Evolutionary conservation across 1,139 yeast genomes (phyloP), one percentile per base, ranked within the genome.

Genomic region (Pneumocystis carinii): DNA sequence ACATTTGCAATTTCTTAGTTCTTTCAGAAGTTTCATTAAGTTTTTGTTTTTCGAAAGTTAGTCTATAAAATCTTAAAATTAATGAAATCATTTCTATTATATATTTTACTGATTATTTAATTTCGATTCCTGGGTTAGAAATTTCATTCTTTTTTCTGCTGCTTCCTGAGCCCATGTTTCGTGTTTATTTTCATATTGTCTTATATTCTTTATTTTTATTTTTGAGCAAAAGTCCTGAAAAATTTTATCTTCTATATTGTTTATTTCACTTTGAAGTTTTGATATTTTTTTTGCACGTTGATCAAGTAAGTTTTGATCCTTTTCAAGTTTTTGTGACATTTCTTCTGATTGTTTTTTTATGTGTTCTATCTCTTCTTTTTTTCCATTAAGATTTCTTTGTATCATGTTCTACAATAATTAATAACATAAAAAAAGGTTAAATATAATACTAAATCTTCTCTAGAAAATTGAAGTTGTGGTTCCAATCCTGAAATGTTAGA

Each of bases 151-250:
- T 71, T 86, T 90, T 68, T 82, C 83, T 0, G 86, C 79, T 64
- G 84, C 80, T 58, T 79, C 78, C 70, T 89, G 80, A 65, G 82
- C 71, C 14, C 82, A 75, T 2, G 83, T 76, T 12, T 92, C 90
- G 65, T 86, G 88, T 35, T 81, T 76, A 60, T 75, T 76, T 71
- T 87, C 95, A 70, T 85, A 87, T 61, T 84, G 88, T 62, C 79
- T 77, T 59, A 87, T 81, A 65, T 77, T 74, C 14, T 69, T 68
- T 68, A 86, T 81, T 0, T 81, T 81, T 66, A 82, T 75, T 65
- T 73, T 76, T 1, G 71, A 64, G 65, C 89, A 84, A 69, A 88
- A 85, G 0, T 73, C 77, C 1, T 72, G 66, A 70, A 83, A 88
- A 3, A 84, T 73, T 1, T 74, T 69, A 1, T 66, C 66, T 15